Percentiles rank a stretch among this genome's conserved stretches.
Conservation (phyloP, 2,329 filamentous ascomycete genomes). For the Phaeomoniella chlamydospora region DNA sequence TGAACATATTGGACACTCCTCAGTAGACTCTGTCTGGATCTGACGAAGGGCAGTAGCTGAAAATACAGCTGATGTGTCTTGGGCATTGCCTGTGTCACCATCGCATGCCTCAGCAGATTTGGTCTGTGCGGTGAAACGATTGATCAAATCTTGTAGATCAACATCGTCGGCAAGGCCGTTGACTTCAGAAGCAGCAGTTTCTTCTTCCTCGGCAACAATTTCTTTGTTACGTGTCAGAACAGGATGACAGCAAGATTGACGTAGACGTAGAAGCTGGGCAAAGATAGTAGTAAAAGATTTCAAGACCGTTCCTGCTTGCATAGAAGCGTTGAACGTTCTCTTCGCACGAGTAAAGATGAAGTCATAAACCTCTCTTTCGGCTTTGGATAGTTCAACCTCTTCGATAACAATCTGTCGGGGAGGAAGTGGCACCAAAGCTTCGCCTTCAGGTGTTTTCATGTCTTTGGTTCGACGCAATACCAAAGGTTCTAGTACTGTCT, state of each 20-base stretch:
- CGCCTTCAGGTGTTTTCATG: conserved; percentile 87
- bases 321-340: conserved; percentile 67
- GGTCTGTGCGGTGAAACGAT: conserved; percentile 61
- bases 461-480: conserved; percentile 92
- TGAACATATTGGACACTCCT: conserved; percentile 86
- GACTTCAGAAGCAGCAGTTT: conserved; percentile 54
- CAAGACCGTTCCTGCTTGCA: conserved; percentile 82
- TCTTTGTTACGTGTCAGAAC: conserved; percentile 73
- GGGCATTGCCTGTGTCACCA: conserved; percentile 28
- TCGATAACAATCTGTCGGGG: conserved; percentile 73
- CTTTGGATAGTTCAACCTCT: conserved; percentile 67
- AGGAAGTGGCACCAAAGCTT: conserved; percentile 68
- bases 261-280: conserved; percentile 81
- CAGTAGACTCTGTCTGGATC: conserved; percentile 76
- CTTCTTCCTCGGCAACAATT: conserved; percentile 75
- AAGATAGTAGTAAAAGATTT: conserved; percentile 97
- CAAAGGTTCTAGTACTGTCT: conserved; percentile 90
- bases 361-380: conserved; percentile 84
- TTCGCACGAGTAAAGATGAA: conserved; percentile 76
- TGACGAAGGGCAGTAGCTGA: conserved; percentile 78
- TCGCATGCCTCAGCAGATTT: conserved; percentile 35
- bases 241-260: conserved; percentile 90
- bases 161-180: conserved; percentile 86
- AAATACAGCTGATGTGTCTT: conserved; percentile 55
- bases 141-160: conserved; percentile 77